phyloP scores from a whole-genome alignment of 2,329 filamentous ascomycete genomes.

The Akanthomyces uredinophilus region DNA sequence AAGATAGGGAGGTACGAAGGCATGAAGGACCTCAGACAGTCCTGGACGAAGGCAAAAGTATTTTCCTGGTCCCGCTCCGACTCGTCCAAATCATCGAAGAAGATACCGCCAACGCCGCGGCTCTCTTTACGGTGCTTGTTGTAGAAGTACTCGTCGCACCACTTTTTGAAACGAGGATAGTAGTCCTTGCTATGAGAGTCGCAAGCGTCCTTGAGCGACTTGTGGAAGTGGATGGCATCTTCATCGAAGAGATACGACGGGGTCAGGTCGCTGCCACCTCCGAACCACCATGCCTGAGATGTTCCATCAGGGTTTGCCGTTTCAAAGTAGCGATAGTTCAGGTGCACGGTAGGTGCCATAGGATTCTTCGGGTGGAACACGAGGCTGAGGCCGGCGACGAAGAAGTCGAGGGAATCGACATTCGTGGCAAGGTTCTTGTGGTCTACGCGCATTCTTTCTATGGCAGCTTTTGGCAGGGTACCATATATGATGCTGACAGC shows the following conservation, averaged over 20 bases:
- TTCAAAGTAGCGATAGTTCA: slow-evolving; percentile 99
- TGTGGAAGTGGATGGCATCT: slow-evolving; percentile 95
- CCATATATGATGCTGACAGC: slow-evolving; percentile 96
- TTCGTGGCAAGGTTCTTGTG: slow-evolving; percentile 82
- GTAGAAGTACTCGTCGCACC: slow-evolving; percentile 97
- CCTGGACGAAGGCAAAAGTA: slow-evolving; percentile 82
- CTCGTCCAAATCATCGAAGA: slow-evolving; percentile 95
- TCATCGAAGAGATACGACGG: slow-evolving; percentile 94
- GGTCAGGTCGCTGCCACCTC: slow-evolving; percentile 89
- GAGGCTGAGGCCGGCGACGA: slow-evolving; percentile 87
- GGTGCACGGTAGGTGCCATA: slow-evolving; percentile 93
- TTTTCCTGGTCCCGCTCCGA: slow-evolving; percentile 82
- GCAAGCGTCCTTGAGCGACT: slow-evolving; percentile 84
- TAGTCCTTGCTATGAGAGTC: slow-evolving; percentile 90
- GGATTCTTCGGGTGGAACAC: slow-evolving; percentile 92
- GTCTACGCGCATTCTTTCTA: slow-evolving; percentile 88
- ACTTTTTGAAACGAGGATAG: slow-evolving; percentile 92
- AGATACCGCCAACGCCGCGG: slow-evolving; percentile 90
- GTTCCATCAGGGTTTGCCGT: slow-evolving; percentile 79
- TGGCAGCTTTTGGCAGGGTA: slow-evolving; percentile 77
- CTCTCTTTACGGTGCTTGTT: slow-evolving; percentile 86
- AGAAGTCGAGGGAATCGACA: slow-evolving; percentile 85
- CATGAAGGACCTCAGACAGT: slow-evolving; percentile 79
- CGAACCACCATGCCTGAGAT: slow-evolving; percentile 94
- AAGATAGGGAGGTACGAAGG: slow-evolving; percentile 90